phyloP scores from a whole-genome alignment of 257 asterid genomes.

The Henckelia pumila region DNA sequence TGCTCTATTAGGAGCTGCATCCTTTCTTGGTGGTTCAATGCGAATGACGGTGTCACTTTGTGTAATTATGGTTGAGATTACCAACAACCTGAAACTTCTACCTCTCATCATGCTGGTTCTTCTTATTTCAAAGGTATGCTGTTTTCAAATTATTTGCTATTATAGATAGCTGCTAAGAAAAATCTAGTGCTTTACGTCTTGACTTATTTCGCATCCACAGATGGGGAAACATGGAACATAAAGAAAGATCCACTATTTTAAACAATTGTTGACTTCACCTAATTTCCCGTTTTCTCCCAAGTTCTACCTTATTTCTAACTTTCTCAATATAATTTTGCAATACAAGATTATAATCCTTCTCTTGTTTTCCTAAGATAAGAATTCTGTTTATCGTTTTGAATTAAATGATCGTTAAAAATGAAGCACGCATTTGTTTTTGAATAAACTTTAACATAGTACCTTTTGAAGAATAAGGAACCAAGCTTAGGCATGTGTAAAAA shows the following conservation, averaged over 20 bases:
- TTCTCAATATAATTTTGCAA: neutral
- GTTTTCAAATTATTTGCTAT: conserved; percentile 11
- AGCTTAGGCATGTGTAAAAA: neutral
- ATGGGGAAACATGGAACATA: neutral
- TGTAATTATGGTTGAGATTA: conserved; percentile 95
- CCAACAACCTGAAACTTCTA: conserved; percentile 85
- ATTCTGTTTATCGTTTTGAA: neutral
- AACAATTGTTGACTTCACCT: neutral
- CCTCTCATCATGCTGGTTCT: conserved; percentile 99
- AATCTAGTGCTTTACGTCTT: neutral
- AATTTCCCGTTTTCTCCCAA: no score
- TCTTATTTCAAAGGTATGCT: conserved; percentile 83
- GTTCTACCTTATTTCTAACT: neutral
- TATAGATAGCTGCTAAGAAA: conserved; percentile 7
- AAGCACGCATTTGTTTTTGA: neutral
- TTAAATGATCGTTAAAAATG: neutral
- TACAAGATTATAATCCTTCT: neutral
- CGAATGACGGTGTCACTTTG: conserved; percentile 98
- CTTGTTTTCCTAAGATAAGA: neutral
- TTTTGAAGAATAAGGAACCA: neutral
- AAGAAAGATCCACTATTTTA: neutral
- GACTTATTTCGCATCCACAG: neutral
- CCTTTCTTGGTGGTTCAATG: conserved; percentile 99
- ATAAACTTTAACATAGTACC: neutral
- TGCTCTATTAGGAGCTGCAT: conserved; percentile 98